Evolutionary conservation across 305 asterid genomes (phyloP).

Genomic region (Fraxinus baroniana): DNA sequence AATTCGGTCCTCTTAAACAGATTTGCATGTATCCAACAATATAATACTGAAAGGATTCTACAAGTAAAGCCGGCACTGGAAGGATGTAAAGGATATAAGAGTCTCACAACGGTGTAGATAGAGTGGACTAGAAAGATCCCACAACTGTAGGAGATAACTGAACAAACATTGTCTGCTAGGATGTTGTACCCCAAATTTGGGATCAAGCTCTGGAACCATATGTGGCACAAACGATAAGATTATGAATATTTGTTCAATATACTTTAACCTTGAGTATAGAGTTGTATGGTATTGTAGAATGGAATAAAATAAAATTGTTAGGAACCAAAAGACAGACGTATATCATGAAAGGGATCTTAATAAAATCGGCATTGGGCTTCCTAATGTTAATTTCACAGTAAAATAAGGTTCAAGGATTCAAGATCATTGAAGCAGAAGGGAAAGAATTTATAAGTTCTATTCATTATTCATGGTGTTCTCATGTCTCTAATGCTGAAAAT

Average conservation of each 20-base stretch:
- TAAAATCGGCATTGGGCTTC: not conserved
- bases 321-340: not conserved
- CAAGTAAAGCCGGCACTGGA: not conserved
- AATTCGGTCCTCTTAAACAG: not conserved
- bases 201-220: not conserved
- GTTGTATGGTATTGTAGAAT: not conserved
- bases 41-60: not conserved
- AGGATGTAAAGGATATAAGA: not conserved
- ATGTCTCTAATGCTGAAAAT: not conserved
- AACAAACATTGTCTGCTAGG: not conserved
- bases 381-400: not conserved
- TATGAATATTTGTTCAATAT: not conserved
- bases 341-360: not conserved
- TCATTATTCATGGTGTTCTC: not conserved
- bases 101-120: not conserved
- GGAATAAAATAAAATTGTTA: not conserved
- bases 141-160: not conserved
- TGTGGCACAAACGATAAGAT: not conserved
- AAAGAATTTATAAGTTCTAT: not conserved
- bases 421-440: not conserved
- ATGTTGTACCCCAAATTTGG: not conserved
- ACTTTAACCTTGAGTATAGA: not conserved
- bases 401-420: not conserved
- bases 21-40: not conserved
- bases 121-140: not conserved